Percentiles rank a stretch among this genome's conserved stretches.
These are phyloP conservation scores for Xylaria arbuscula DNA, from an alignment of 2,329 filamentous ascomycete genomes.

Conservation along the genomic window DNA sequence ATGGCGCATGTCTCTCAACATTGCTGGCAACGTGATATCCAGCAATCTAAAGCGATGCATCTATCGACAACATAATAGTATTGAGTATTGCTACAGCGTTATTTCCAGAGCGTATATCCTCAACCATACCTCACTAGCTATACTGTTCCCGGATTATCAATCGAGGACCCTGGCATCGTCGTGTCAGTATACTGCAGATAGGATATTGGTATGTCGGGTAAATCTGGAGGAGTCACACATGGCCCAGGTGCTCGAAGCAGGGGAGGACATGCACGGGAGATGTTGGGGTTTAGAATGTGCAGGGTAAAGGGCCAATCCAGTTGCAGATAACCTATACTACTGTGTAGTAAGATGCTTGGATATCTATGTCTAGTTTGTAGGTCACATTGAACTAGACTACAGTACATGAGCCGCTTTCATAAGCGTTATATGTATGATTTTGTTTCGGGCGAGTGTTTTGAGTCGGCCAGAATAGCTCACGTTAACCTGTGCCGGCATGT, in stretches of 20 bases:
- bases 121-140: background rate
- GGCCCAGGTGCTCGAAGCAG: background rate
- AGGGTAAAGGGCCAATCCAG: background rate
- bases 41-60: background rate
- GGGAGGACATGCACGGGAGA: background rate
- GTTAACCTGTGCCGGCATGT: background rate
- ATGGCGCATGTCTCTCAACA: background rate
- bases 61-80: background rate
- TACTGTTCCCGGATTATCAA: background rate
- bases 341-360: background rate
- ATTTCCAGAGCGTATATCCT: background rate
- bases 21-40: background rate
- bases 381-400: background rate
- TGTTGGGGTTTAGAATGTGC: constrained; percentile 1
- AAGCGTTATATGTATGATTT: background rate
- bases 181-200: background rate
- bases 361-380: background rate
- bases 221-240: background rate
- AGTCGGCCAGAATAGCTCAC: background rate
- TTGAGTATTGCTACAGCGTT: background rate
- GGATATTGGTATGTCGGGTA: background rate
- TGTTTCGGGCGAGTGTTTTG: background rate
- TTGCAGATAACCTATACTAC: background rate
- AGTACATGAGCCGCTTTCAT: background rate
- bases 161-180: background rate